Base-by-base conservation (phyloP, 192 early-diverging fungal species). In the Pilaira anomala region DNA sequence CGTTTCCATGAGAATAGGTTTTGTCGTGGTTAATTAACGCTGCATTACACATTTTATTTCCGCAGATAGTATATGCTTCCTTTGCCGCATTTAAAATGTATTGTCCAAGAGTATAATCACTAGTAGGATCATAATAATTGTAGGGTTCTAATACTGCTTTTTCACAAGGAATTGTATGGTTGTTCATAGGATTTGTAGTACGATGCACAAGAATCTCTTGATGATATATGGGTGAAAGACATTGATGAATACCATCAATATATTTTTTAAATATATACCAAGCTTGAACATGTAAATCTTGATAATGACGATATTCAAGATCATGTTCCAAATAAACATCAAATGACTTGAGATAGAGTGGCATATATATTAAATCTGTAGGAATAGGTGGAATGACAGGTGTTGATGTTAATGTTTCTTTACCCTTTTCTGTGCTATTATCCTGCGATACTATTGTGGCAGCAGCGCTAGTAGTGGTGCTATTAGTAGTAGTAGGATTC, bases 71-170 rank as follows among this genome's bases (percentile, higher is more conserved):
- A 11, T 82, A 68, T 19, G 88, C 75, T 21, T 89, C 81, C 65
- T 78, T 84, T 71, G 85, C 89, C 29, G 92, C 81, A 41, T 91
- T 87, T 64, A 94, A 89, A 16, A 98, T 70, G 63, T 93, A 97
- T 68, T 91, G 87, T 5, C 93, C 94, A 3, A 98, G 75, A 0
- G 93, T 91, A 54, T 91, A 82, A 66, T 98, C 97, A 6, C 85
- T 85, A 24, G 69, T 57, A 4, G 61, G 53, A 49, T 80, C 72
- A 54, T 95, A 98, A 48, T 91, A 93, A 42, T 90, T 84, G 50
- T 96, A 88, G 29, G 86, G 40, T 28, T 90, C 86, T 57, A 86
- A 75, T 48, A 87, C 82, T 4, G 93, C 91, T 2, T 85, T 78
- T 28, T 77, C 78, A 39, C 90, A 92, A 3, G 83, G 87, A 0